Evolutionary conservation across 805 yeast genomes (phyloP), one percentile per base, ranked within the genome.

Genomic region (Yamadazyma scolyti): DNA sequence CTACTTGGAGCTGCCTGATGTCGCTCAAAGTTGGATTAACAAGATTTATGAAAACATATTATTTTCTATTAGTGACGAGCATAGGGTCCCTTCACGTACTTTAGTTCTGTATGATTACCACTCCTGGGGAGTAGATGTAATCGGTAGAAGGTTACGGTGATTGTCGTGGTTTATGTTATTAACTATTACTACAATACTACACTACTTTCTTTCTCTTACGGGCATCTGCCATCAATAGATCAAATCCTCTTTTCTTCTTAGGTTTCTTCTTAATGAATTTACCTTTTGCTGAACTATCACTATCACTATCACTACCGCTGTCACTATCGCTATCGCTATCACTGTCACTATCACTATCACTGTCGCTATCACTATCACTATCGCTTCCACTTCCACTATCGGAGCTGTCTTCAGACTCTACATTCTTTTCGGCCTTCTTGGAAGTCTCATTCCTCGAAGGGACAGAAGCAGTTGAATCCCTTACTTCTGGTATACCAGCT

Each of bases 401-500:
- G 7, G 16, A n/a, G 9, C 12, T 22, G n/a, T n/a, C n/a, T n/a
- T n/a, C n/a, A n/a, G n/a, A n/a, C n/a, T n/a, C n/a, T n/a, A n/a
- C n/a, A n/a, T n/a, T n/a, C n/a, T n/a, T n/a, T n/a, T n/a, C n/a
- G n/a, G n/a, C n/a, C n/a, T n/a, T n/a, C n/a, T n/a, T n/a, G n/a
- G n/a, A n/a, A n/a, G n/a, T n/a, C n/a, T n/a, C n/a, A n/a, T n/a
- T n/a, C n/a, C n/a, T n/a, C n/a, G n/a, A n/a, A n/a, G n/a, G n/a
- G n/a, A n/a, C n/a, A n/a, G 24, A 24, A 6, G 33, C 6, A 19
- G 19, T 31, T 6, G 61, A 60, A 26, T 78, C 84, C 33, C 66
- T 70, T 0, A 80, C 85, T 24, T 75, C 83, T 2, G 88, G 88
- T 9, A 80, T 68, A 4, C 85, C 87, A 31, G 79, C 63, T n/a